Evolutionary conservation across 2,329 filamentous ascomycete genomes (phyloP).

Genomic region (Phaeosphaeriaceae sp.): DNA sequence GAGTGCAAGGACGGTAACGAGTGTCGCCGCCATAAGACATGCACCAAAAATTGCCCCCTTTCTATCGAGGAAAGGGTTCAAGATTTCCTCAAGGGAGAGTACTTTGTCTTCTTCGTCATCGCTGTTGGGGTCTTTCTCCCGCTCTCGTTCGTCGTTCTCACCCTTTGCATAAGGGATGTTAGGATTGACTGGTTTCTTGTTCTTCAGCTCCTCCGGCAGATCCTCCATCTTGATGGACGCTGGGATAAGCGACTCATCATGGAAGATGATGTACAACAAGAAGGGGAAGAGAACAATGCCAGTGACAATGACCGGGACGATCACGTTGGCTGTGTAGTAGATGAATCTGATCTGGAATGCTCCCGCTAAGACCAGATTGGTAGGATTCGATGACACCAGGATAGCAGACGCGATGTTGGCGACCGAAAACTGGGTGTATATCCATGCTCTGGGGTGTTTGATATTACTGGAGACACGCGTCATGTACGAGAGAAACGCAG

Average conservation of each 20-base stretch:
- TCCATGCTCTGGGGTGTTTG: constrained; percentile 73
- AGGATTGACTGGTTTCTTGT: constrained; percentile 69
- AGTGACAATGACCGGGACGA: constrained; percentile 74
- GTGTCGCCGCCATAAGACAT: constrained; percentile 69
- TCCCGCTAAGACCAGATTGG: constrained; percentile 75
- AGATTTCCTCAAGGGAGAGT: constrained; percentile 72
- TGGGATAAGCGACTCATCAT: constrained; percentile 69
- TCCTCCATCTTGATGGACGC: constrained; percentile 72
- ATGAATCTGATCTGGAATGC: constrained; percentile 77
- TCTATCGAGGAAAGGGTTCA: constrained; percentile 77
- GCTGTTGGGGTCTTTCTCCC: constrained; percentile 55
- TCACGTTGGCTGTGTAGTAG: constrained; percentile 78
- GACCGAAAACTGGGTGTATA: constrained; percentile 73
- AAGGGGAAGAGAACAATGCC: constrained; percentile 73
- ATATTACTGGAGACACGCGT: constrained; percentile 78
- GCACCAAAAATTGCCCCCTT: constrained; percentile 69
- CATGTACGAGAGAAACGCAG: constrained; percentile 79
- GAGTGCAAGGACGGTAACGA: constrained; percentile 69
- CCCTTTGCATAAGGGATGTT: constrained; percentile 72
- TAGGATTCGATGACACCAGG: constrained; percentile 79
- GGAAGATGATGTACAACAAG: constrained; percentile 73
- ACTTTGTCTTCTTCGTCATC: constrained; percentile 59
- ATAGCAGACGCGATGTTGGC: constrained; percentile 79
- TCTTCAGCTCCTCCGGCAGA: constrained; percentile 64
- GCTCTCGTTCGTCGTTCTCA: constrained; percentile 61